phyloP scores from a whole-genome alignment of 768 basidiomycete species.

The Terana coerulea region DNA sequence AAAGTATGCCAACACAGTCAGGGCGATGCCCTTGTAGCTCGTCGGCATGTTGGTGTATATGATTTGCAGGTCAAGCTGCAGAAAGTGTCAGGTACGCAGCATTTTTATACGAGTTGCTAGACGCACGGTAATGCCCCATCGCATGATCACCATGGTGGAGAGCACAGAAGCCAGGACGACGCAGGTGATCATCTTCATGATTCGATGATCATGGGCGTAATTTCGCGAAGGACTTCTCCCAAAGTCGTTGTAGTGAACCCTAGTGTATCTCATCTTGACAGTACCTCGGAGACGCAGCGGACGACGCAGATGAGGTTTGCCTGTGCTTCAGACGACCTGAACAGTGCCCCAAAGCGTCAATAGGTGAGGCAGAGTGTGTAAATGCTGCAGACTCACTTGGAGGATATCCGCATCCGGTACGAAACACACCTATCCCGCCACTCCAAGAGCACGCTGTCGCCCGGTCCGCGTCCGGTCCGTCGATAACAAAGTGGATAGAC shows the following conservation, averaged over 20 bases:
- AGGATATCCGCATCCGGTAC: background rate
- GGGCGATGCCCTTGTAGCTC: background rate
- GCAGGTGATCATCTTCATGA: slow-evolving; percentile 5
- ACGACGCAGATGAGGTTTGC: too few species aligned
- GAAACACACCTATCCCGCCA: background rate
- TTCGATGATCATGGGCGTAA: background rate
- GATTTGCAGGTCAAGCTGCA: background rate
- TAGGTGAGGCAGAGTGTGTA: too few species aligned
- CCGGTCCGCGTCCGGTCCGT: background rate
- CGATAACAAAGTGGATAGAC: too few species aligned
- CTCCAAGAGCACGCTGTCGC: background rate
- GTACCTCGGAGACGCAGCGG: too few species aligned
- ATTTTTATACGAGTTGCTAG: background rate
- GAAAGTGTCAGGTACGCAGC: background rate
- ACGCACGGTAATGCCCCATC: background rate
- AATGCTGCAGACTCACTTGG: background rate
- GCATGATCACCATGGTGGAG: background rate
- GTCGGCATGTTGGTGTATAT: background rate
- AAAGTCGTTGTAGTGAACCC: background rate
- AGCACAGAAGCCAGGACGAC: background rate
- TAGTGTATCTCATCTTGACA: too few species aligned
- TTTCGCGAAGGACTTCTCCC: background rate
- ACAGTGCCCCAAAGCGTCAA: too few species aligned
- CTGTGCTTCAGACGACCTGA: too few species aligned
- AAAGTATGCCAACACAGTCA: background rate